Evolutionary conservation across 257 asterid species (phyloP), one percentile per base, ranked within the genome.

Genomic region (Nemophila menziesii): DNA sequence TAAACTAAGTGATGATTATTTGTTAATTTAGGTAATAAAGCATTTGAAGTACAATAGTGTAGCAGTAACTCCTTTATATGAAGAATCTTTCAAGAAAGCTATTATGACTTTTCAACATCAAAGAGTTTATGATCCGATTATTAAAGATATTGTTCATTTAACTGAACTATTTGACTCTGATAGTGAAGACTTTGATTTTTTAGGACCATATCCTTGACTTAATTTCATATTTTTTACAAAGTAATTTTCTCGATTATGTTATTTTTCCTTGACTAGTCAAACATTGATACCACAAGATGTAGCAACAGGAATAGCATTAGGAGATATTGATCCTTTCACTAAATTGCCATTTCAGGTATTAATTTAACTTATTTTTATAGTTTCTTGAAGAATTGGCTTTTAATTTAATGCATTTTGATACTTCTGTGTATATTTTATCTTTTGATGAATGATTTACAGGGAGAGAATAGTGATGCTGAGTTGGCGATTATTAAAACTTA

Each of bases 191-290:
- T 58, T 69, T 20, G 92, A 79, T 48, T 90, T 90, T 73, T 63
- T 85, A 65, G 98, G 98, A 22, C 94, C 96, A 84, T 89, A 89
- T 89, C 98, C 95, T 80, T 75, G 49, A 33, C 17, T 18, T 44
- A 23, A 13, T 48, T 63, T 51, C 44, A 38, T 20, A 47, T 33
- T 17, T 24, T 44, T 11, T 49, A 36, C 37, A 57, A 44, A 16
- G 11, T 42, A 14, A 14, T 52, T n/a, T 12, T 49, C 49, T 51
- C 22, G 17, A 16, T 41, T 11, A 16, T 20, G 5, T 22, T 10
- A 34, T 46, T 24, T 23, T 58, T 10, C 92, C 97, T 89, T 89
- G 70, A 89, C 92, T 41, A 62, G 60, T 44, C 41, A 49, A 63
- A 89, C 95, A 39, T 45, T 57, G 44, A 61, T 90, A 69, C 73